These are phyloP conservation scores for Ophiocordyceps camponoti-floridani DNA, from an alignment of 2,329 filamentous ascomycete genomes.

Conservation along the genomic window DNA sequence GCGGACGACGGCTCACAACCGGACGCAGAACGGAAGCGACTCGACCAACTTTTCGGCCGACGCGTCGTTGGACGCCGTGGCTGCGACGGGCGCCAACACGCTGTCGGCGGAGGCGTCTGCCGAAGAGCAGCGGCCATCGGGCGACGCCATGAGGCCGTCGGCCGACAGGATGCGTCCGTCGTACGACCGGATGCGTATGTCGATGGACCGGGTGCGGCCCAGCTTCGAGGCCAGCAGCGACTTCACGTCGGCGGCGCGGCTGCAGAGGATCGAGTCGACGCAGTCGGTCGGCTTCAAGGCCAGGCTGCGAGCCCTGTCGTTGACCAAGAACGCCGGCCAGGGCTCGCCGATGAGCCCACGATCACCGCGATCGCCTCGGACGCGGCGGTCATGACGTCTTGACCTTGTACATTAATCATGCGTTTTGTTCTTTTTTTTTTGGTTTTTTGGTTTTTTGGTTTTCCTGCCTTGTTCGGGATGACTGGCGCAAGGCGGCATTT, in stretches of 20 bases:
- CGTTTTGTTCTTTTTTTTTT: conserved; percentile 10
- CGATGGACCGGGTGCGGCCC: conserved; percentile 68
- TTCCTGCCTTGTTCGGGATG: neutral
- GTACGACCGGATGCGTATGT: conserved; percentile 73
- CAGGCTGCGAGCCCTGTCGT: conserved; percentile 23
- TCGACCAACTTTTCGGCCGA: conserved; percentile 74
- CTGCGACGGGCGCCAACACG: conserved; percentile 26
- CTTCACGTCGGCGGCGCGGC: conserved; percentile 75
- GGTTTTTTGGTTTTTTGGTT: conserved; percentile 8
- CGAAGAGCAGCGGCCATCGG: conserved; percentile 29
- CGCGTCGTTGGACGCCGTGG: conserved; percentile 25
- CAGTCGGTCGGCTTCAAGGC: conserved; percentile 12
- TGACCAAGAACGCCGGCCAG: conserved; percentile 21
- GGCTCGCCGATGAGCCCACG: conserved; percentile 7
- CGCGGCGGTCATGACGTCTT: conserved; percentile 8
- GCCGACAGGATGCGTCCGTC: conserved; percentile 59
- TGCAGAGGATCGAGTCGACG: conserved; percentile 67
- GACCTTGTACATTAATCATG: conserved; percentile 14
- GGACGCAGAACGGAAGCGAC: conserved; percentile 82
- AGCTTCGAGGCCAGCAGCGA: conserved; percentile 81
- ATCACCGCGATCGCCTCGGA: conserved; percentile 3
- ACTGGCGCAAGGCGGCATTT: neutral
- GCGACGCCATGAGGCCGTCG: conserved; percentile 44
- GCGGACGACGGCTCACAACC: conserved; percentile 53
- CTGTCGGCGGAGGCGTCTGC: conserved; percentile 36